Evolutionary conservation across 1,139 yeast species (phyloP), one percentile per base, ranked within the genome.

Genomic region (Pichia sp.): DNA sequence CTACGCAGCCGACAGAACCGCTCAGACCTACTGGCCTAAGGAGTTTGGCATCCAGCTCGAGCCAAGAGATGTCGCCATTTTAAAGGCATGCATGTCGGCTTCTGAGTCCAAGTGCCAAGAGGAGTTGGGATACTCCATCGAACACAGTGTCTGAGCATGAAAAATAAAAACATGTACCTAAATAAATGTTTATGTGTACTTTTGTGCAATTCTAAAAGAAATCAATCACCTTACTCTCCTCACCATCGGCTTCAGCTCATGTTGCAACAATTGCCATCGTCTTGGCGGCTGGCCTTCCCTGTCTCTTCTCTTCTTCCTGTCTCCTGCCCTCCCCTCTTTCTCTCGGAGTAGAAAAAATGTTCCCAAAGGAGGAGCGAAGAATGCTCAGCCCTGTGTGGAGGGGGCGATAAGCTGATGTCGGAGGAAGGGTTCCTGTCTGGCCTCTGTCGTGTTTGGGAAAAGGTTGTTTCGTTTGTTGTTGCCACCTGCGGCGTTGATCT

Each of bases 11-110:
- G 63, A 61, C 38, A 40, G 63, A 33, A 17, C 60, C 24, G 64
- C 64, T 4, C 64, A 62, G 47, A 60, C 64, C 1, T 56, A 47
- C 38, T 62, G 64, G 64, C 63, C 62, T 5, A 58, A 55, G 20
- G 57, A 56, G 0, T 62, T 60, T 42, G 63, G 60, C 6, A 38
- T 62, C 7, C 38, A 16, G 8, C 33, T 62, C 10, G 54, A 41
- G n/a, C 53, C 63, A 38, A 38, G 41, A n/a, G 41, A n/a, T 8
- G 41, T 3, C 6, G 41, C 6, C 17, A n/a, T 38, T 17, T 8
- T 38, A 8, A 6, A 7, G 3, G 41, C 41, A 4, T 38, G 41
- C 7, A 14, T 38, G 41, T 8, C 16, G 9, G 9, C 12, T 2
- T 55, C 64, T 2, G n/a, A 50, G n/a, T 17, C 44, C 10, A 34